phyloP scores from a whole-genome alignment of 345 rosid genomes.

The Raphanus sativus region DNA sequence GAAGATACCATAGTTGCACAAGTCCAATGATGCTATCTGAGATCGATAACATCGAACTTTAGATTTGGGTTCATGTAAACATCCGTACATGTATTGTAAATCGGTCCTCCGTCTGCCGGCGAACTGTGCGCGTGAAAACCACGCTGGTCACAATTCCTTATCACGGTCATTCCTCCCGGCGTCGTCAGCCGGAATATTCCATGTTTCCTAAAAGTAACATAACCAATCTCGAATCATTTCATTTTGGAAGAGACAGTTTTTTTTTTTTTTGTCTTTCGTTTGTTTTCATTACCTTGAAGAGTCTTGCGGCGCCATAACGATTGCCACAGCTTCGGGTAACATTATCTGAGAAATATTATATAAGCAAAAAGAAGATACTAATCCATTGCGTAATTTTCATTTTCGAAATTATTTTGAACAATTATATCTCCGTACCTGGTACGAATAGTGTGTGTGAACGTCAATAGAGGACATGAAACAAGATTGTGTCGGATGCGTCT shows the following conservation, averaged over 20 bases:
- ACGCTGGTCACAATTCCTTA: constrained; percentile 79
- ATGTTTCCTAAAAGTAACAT: constrained; percentile 51
- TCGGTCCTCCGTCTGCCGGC: constrained; percentile 86
- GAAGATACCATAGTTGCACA: background rate
- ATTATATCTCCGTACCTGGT: constrained; percentile 58
- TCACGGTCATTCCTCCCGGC: constrained; percentile 93
- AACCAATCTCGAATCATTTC: background rate
- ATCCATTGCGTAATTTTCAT: background rate
- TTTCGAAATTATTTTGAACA: background rate
- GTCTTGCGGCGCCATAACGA: constrained; percentile 94
- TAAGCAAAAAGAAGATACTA: background rate
- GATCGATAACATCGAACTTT: constrained; percentile 82
- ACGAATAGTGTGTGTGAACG: constrained; percentile 96
- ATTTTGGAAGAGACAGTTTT: too few species aligned
- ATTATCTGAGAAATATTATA: constrained; percentile 56
- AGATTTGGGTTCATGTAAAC: constrained; percentile 87
- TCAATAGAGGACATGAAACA: constrained; percentile 99
- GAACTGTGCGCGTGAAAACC: constrained; percentile 84
- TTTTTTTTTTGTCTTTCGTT: too few species aligned
- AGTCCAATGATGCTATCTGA: constrained; percentile 45
- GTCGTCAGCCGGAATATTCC: constrained; percentile 90
- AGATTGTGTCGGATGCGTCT: constrained; percentile 99
- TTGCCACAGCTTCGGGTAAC: constrained; percentile 95
- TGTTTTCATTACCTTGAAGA: too few species aligned
- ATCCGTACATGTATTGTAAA: constrained; percentile 79